These are phyloP conservation scores for Penicillium janthinellum DNA, from an alignment of 2,329 filamentous ascomycete genomes.

Conservation along the genomic window DNA sequence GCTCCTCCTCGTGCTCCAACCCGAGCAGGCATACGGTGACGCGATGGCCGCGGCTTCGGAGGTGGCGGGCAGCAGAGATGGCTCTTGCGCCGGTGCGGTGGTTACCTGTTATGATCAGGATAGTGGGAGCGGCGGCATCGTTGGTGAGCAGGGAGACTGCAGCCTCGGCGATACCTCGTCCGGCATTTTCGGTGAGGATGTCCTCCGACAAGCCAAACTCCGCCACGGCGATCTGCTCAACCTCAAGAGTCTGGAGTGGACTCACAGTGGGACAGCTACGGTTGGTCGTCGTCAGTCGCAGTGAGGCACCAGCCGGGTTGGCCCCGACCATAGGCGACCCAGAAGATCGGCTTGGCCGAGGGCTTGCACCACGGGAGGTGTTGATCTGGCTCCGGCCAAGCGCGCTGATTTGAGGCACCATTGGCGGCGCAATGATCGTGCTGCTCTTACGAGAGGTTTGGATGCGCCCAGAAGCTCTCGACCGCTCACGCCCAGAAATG, in stretches of 20 bases:
- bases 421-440: slow-evolving; percentile 40
- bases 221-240: slow-evolving; percentile 86
- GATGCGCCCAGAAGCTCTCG: slow-evolving; percentile 40
- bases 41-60: slow-evolving; percentile 79
- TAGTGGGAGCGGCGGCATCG: slow-evolving; percentile 55
- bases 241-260: slow-evolving; percentile 83
- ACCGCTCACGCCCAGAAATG: slow-evolving; percentile 46
- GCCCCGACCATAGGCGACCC: slow-evolving; percentile 46
- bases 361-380: slow-evolving; percentile 43
- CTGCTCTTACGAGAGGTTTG: slow-evolving; percentile 48
- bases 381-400: slow-evolving; percentile 39
- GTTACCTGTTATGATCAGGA: slow-evolving; percentile 90
- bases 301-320: slow-evolving; percentile 42
- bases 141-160: slow-evolving; percentile 71
- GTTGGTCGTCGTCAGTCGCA: slow-evolving; percentile 58
- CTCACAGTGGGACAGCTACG: slow-evolving; percentile 60
- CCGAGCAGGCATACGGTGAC: slow-evolving; percentile 83
- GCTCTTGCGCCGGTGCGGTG: slow-evolving; percentile 85
- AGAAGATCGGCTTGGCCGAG: slow-evolving; percentile 44
- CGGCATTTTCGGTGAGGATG: slow-evolving; percentile 89
- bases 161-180: slow-evolving; percentile 78
- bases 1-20: slow-evolving; percentile 77
- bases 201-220: slow-evolving; percentile 86
- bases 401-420: slow-evolving; percentile 39
- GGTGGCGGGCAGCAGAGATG: slow-evolving; percentile 80